phyloP scores from a whole-genome alignment of 371 early-diverging fungal genomes.

The Haplosporangium sp. region DNA sequence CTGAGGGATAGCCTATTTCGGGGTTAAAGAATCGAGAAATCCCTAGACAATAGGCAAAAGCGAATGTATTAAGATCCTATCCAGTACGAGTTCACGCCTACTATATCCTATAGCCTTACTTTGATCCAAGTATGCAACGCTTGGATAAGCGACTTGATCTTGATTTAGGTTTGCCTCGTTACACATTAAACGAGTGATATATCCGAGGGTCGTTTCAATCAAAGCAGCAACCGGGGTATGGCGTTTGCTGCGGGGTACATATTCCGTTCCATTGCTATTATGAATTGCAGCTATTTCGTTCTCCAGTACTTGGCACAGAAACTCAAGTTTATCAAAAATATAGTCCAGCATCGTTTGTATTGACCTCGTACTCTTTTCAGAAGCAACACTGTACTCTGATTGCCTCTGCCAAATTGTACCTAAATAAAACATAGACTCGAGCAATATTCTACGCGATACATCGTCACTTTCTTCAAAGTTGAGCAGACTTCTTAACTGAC shows the following conservation, averaged over 20 bases:
- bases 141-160: background rate
- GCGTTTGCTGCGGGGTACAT: conserved; percentile 8
- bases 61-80: background rate
- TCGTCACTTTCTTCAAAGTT: conserved; percentile 34
- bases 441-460: conserved; percentile 23
- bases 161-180: background rate
- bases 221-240: conserved; percentile 12
- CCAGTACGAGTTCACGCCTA: background rate
- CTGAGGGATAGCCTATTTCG: conserved; percentile 14
- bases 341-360: conserved; percentile 29
- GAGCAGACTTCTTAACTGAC: conserved; percentile 33
- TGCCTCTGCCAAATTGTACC: conserved; percentile 37
- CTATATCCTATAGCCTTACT: conserved; percentile 11
- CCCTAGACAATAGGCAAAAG: conserved; percentile 5
- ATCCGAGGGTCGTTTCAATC: conserved; percentile 18
- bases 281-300: conserved; percentile 1
- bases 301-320: conserved; percentile 13
- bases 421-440: conserved; percentile 27
- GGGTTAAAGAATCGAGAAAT: conserved; percentile 21
- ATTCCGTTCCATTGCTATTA: background rate
- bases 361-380: conserved; percentile 7
- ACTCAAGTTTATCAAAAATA: conserved; percentile 14
- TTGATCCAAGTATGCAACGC: conserved; percentile 23
- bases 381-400: background rate
- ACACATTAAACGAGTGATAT: conserved; percentile 21